Percentiles rank a stretch among this genome's conserved stretches.
Conservation (phyloP, 139 green algal species). For the Ostreobium quekettii region DNA sequence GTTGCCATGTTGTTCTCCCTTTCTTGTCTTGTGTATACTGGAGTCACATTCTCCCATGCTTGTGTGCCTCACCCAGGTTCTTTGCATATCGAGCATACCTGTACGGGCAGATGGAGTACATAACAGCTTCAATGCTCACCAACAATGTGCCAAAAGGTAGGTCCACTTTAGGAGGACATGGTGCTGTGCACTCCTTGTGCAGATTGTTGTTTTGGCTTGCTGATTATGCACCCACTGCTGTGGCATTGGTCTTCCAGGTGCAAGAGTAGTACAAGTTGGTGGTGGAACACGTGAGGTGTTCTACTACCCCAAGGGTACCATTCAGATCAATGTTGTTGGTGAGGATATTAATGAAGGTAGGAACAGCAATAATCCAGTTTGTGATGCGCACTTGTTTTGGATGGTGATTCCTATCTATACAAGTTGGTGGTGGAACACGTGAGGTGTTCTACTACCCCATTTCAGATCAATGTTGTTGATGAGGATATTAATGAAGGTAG, state of each 20-base stretch:
- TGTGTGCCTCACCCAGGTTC: too few relatives aligned
- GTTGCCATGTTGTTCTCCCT: too few relatives aligned
- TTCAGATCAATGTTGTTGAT: slow-evolving; percentile 6
- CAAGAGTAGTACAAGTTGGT: slow-evolving; percentile 13
- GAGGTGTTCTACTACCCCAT: slow-evolving; percentile 18
- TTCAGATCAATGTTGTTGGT: slow-evolving; percentile 5
- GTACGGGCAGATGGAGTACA: slow-evolving; percentile 16
- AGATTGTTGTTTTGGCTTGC: background rate
- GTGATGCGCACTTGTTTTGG: too few relatives aligned
- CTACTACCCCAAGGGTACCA: slow-evolving; percentile 15
- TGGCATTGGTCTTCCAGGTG: background rate
- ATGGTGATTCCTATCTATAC: too few relatives aligned
- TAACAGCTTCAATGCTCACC: slow-evolving; percentile 14
- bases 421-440: slow-evolving; percentile 15
- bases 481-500: slow-evolving; percentile 3
- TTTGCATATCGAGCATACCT: background rate
- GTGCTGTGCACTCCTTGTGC: background rate
- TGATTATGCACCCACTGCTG: background rate
- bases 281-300: slow-evolving; percentile 16
- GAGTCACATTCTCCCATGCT: too few relatives aligned
- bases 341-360: slow-evolving; percentile 3
- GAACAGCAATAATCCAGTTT: too few relatives aligned
- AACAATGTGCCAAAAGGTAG: slow-evolving; percentile 14
- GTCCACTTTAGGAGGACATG: too few relatives aligned
- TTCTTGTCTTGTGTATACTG: too few relatives aligned